phyloP scores from a whole-genome alignment of 441 rosid genomes.

The Jatropha multifida region DNA sequence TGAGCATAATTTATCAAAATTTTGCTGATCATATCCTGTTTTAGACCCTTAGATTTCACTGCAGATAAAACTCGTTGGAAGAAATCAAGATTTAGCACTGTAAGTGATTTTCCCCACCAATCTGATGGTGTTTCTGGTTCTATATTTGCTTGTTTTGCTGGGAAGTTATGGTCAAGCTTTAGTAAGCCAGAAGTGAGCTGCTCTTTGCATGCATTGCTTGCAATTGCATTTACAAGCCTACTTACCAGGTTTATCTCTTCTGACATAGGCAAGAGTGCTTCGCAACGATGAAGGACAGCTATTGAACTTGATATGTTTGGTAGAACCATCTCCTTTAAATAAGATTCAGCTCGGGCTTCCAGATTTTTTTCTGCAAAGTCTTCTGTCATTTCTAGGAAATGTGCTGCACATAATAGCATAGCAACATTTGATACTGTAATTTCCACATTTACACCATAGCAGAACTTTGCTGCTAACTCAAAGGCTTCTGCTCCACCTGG shows the following conservation, averaged over 20 bases:
- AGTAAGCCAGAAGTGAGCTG: conserved; percentile 85
- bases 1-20: conserved; percentile 81
- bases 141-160: conserved; percentile 37
- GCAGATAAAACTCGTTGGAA: conserved; percentile 82
- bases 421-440: conserved; percentile 67
- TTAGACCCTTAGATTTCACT: conserved; percentile 84
- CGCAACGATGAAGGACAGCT: conserved; percentile 73
- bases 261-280: conserved; percentile 57
- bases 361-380: conserved; percentile 77
- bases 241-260: conserved; percentile 75
- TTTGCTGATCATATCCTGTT: conserved; percentile 94
- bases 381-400: conserved; percentile 89
- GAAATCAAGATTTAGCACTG: conserved; percentile 67
- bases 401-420: conserved; percentile 64
- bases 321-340: conserved; percentile 58
- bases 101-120: conserved; percentile 94
- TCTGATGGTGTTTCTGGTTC: conserved; percentile 79
- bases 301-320: conserved; percentile 68
- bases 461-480: conserved; percentile 93
- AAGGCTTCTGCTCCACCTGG: conserved; percentile 92
- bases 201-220: conserved; percentile 91
- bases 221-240: conserved; percentile 68
- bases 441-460: conserved; percentile 76
- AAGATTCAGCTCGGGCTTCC: conserved; percentile 57
- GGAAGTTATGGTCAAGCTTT: conserved; percentile 76